Evolutionary conservation across 495 filamentous ascomycete species (phyloP).

Genomic region (Aspergillus heteromorphus): DNA sequence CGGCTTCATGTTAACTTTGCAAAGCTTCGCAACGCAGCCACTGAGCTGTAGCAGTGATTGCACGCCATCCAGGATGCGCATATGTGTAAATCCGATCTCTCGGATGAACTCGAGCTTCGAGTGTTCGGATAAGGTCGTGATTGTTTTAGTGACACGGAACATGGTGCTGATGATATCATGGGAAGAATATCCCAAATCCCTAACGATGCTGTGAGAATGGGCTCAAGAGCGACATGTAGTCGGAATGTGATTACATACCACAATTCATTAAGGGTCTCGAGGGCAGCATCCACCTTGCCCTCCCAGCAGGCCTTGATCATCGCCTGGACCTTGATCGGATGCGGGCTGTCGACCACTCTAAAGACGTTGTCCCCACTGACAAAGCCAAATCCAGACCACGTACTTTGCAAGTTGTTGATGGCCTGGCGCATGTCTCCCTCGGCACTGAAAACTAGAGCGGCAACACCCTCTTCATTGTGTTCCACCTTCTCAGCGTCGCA

Average conservation of each 20-base stretch:
- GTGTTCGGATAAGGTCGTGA: conserved; percentile 84
- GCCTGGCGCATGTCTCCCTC: conserved; percentile 99
- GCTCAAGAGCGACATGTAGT: neutral
- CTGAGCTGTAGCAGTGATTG: conserved; percentile 90
- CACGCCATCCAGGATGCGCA: conserved; percentile 95
- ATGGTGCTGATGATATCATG: conserved; percentile 98
- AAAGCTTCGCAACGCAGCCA: conserved; percentile 83
- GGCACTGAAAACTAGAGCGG: conserved; percentile 91
- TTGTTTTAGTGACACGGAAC: conserved; percentile 97
- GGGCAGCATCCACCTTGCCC: conserved; percentile 76
- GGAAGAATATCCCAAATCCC: conserved; percentile 82
- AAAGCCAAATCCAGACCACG: conserved; percentile 91
- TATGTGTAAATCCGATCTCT: conserved; percentile 98
- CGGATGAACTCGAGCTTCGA: conserved; percentile 92
- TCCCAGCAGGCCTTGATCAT: conserved; percentile 98
- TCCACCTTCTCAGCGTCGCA: conserved; percentile 82
- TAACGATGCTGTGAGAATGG: conserved; percentile 21
- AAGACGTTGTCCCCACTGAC: conserved; percentile 98
- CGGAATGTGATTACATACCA: conserved; percentile 49
- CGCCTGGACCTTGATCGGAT: conserved; percentile 96
- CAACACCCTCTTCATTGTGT: conserved; percentile 88
- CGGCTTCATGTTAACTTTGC: conserved; percentile 92
- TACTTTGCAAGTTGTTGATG: conserved; percentile 98
- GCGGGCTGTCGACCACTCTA: conserved; percentile 92
- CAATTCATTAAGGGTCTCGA: conserved; percentile 83